Base-by-base conservation (phyloP, 306 rosid genomes). In the Argentina anserina region DNA sequence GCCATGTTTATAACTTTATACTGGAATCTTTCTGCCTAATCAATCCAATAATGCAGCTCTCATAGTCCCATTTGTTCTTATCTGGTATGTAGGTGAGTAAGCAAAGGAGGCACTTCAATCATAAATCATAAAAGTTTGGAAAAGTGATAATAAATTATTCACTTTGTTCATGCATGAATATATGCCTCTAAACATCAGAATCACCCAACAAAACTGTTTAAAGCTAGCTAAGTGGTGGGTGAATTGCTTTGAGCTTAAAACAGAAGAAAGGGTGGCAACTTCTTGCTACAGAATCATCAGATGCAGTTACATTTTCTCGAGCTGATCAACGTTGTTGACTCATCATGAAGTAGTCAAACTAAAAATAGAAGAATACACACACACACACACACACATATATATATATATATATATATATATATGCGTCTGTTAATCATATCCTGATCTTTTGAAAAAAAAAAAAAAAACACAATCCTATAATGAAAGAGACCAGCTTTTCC, bases 261-360 rank as follows among this genome's bases (percentile, higher is more conserved):
- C 66, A 49, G 33, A 39, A 14, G 17, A n/a, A n/a, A 23, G 11
- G n/a, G 36, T 14, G 31, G 23, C 18, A 25, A 23, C 50, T 59
- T 43, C 17, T 17, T 46, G 62, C 40, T n/a, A 67, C 53, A 53
- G 43, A 39, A 18, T 23, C 40, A 46, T 59, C 39, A 29, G 6
- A 2, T 47, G 21, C 26, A 29, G 40, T 15, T 29, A 21, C 28
- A 29, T 11, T 78, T 80, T 85, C 90, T 92, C 83, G 93, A 88
- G 97, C 93, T 59, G 36, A 79, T 83, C 79, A 88, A 86, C 80
- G n/a, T 43, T 25, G 66, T 84, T 82, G 87, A 86, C 87, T 74
- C 71, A 88, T 84, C 69, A 84, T 70, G 75, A 81, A 74, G 70
- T 47, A 42, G 52, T 33, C 69, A 55, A 69, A 61, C 60, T 77